A percentile compares a stretch with the other conserved stretches of the same genome.
phyloP scores from a whole-genome alignment of 1,284 basidiomycete genomes.

The Porogramme epimiltina region DNA sequence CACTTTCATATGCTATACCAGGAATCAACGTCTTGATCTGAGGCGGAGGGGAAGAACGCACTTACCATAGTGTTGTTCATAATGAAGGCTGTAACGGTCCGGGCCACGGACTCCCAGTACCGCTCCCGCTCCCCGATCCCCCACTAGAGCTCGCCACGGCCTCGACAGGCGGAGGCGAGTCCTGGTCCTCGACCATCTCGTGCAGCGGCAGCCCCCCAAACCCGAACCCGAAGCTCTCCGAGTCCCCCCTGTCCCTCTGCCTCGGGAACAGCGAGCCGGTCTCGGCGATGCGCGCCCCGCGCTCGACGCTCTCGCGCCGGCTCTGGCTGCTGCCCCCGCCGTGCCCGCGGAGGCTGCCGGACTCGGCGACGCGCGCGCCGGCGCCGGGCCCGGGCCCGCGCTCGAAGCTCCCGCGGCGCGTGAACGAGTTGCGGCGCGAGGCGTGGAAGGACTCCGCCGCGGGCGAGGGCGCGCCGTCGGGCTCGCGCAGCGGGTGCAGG shows the following conservation, averaged over 20 bases:
- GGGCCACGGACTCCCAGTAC: background rate
- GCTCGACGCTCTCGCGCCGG: slow-evolving; percentile 59
- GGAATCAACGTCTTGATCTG: too few relatives aligned
- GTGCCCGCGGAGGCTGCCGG: slow-evolving; percentile 37
- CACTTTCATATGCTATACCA: too few relatives aligned
- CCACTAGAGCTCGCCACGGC: background rate
- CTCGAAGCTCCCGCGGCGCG: slow-evolving; percentile 41
- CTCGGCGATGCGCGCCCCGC: slow-evolving; percentile 65
- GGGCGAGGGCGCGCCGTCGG: slow-evolving; percentile 47
- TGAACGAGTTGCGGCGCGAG: slow-evolving; percentile 51
- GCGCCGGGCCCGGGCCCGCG: too few relatives aligned
- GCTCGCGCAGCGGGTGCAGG: slow-evolving; percentile 48
- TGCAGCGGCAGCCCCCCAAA: slow-evolving; percentile 12
- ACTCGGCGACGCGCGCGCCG: slow-evolving; percentile 31
- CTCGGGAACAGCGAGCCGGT: slow-evolving; percentile 25
- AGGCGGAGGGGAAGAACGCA: too few relatives aligned
- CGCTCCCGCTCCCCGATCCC: too few relatives aligned
- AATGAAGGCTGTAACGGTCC: too few relatives aligned
- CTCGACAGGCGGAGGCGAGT: background rate
- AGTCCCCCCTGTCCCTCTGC: slow-evolving; percentile 1
- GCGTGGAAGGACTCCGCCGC: slow-evolving; percentile 45
- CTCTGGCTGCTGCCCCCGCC: slow-evolving; percentile 37
- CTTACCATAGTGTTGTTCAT: too few relatives aligned
- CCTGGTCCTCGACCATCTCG: slow-evolving; percentile 15
- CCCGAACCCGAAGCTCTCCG: slow-evolving; percentile 12